These are phyloP conservation scores for Colletotrichum falcatum DNA, from an alignment of 2,329 filamentous ascomycete genomes.

Conservation along the genomic window DNA sequence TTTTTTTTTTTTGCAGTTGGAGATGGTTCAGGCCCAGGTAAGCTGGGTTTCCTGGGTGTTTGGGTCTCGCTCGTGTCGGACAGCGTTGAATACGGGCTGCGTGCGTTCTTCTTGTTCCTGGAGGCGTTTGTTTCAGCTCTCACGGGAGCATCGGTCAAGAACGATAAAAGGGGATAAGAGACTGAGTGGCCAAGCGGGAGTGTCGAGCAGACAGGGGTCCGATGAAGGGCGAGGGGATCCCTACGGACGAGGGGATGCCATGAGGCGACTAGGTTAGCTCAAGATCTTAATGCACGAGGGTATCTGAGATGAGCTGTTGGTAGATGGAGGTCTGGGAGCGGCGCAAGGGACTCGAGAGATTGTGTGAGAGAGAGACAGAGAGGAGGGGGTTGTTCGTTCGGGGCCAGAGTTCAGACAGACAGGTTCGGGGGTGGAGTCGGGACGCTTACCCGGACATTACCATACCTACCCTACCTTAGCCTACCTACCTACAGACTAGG, in stretches of 20 bases:
- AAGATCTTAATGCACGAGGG: not conserved
- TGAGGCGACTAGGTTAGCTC: not conserved
- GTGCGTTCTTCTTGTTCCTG: conserved; percentile 19
- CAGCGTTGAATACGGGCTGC: conserved; percentile 9
- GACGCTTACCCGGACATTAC: not conserved
- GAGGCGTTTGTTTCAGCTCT: conserved; percentile 21
- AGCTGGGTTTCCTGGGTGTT: no score
- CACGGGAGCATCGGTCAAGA: not conserved
- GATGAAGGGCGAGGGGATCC: not conserved
- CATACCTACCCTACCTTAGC: not conserved
- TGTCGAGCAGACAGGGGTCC: conserved; percentile 2
- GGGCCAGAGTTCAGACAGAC: conserved; percentile 6
- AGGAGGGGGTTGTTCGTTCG: no score
- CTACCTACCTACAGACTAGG: no score
- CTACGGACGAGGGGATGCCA: not conserved
- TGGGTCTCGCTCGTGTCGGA: conserved; percentile 13
- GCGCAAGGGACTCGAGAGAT: not conserved
- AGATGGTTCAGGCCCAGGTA: not conserved
- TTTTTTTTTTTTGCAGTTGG: conserved; percentile 1
- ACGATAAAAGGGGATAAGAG: not conserved
- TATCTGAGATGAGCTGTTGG: no score
- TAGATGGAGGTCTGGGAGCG: conserved; percentile 2
- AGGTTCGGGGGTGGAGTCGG: not conserved
- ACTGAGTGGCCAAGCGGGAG: conserved; percentile 3
- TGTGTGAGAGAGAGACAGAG: not conserved